Base-by-base conservation (phyloP, 306 rosid species). In the Astragalus glycyphyllos region DNA sequence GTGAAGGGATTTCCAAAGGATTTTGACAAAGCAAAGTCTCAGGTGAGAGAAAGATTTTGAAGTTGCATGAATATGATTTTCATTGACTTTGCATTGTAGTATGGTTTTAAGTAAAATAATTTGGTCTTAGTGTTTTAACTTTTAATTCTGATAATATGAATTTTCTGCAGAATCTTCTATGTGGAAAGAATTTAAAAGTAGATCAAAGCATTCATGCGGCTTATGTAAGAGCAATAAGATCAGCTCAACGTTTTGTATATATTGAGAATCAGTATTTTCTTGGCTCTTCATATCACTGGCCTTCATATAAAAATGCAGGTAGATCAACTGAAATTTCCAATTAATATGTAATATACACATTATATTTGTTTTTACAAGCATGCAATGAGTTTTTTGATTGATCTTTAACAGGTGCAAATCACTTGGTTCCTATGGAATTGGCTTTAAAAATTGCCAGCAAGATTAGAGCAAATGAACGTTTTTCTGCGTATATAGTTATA, bases 1-100 rank as follows among this genome's bases (percentile, higher is more conserved):
- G 92, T 89, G 64, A 84, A 84, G 68, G 96, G 92, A 8, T 89
- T 89, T 62, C 96, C 96, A 16, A 86, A 89, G 81, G 90, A 84
- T 38, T 34, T 77, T 13, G 81, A 79, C 15, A 79, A 83, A 74
- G 91, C 96, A 63, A 84, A 81, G 74, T 74, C 81, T 63, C 84
- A 86, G 92, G 96, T 89, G 72, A 81, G 87, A 78, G 72, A 17
- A 34, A 69, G 61, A 42, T 29, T 60, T 56, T 58, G 0, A 65
- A 65, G 48, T 74, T 65, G 23, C n/a, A 3, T 64, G 47, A 65
- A 31, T 11, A 9, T 23, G 38, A 38, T 58, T 50, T 75, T 61
- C 49, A 56, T 58, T 47, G 11, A 29, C 63, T 58, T 40, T 62
- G 44, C 35, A 13, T 51, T 35, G 26, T 35, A 12, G 6, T 72